Evolutionary conservation across 805 yeast genomes (phyloP).

Genomic region (Lachancea sp.): DNA sequence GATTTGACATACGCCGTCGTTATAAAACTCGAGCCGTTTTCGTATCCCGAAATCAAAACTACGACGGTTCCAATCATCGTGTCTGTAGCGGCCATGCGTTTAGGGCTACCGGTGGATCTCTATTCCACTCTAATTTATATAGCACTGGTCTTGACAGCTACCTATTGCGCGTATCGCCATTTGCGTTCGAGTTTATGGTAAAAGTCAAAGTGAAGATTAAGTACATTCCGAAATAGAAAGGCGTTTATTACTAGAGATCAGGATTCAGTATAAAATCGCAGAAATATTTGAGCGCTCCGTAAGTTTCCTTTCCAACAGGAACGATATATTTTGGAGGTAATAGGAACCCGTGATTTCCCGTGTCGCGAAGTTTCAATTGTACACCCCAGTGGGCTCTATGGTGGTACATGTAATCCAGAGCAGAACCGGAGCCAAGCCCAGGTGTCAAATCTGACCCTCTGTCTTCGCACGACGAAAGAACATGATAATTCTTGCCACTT

Average conservation of each 20-base stretch:
- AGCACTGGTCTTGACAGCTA: slow-evolving; percentile 6
- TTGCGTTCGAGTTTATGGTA: slow-evolving; percentile 6
- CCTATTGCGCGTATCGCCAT: slow-evolving; percentile 9
- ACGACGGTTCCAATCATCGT: slow-evolving; percentile 18
- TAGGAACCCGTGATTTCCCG: slow-evolving; percentile 77
- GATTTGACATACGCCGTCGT: slow-evolving; percentile 14
- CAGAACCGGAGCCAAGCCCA: slow-evolving; percentile 72
- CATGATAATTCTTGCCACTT: slow-evolving; percentile 60
- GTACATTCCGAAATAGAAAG: not conserved
- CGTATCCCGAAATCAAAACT: slow-evolving; percentile 17
- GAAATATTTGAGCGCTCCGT: slow-evolving; percentile 62
- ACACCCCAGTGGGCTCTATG: slow-evolving; percentile 78
- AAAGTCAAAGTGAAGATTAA: not conserved
- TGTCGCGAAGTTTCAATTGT: slow-evolving; percentile 74
- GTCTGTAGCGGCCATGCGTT: slow-evolving; percentile 15
- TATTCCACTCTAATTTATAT: slow-evolving; percentile 16
- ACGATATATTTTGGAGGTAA: slow-evolving; percentile 61
- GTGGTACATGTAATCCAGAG: slow-evolving; percentile 79
- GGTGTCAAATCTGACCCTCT: slow-evolving; percentile 69
- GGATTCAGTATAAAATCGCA: slow-evolving; percentile 46
- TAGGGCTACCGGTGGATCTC: slow-evolving; percentile 25
- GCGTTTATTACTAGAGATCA: slow-evolving; percentile 21
- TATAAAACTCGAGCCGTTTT: slow-evolving; percentile 12
- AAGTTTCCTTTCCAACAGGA: slow-evolving; percentile 74
- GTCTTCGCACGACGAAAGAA: slow-evolving; percentile 73